Percentiles rank a stretch among this genome's conserved stretches.
Conservation (phyloP, 2,329 filamentous ascomycete genomes). For the Shiraia sp. region DNA sequence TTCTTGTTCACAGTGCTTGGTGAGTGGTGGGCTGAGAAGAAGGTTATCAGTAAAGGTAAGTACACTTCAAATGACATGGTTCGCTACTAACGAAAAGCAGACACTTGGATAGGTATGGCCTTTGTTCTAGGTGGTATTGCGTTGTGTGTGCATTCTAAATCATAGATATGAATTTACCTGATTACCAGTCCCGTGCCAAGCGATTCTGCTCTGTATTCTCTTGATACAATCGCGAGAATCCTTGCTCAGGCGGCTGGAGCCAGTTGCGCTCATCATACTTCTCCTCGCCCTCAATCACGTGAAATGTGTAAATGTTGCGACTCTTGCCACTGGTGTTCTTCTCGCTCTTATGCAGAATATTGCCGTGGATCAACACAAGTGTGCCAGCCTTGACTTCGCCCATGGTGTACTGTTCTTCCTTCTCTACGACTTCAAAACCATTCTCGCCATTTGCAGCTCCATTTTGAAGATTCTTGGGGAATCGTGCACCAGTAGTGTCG, state of each 20-base stretch:
- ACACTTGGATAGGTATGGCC: slow-evolving; percentile 81
- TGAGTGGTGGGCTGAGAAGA: slow-evolving; percentile 92
- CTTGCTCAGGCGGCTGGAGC: slow-evolving; percentile 81
- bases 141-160: slow-evolving; percentile 71
- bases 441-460: slow-evolving; percentile 38
- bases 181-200: slow-evolving; percentile 19
- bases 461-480: slow-evolving; percentile 56
- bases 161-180: slow-evolving; percentile 14
- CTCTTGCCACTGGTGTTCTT: slow-evolving; percentile 85
- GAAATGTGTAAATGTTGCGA: slow-evolving; percentile 95
- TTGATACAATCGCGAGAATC: slow-evolving; percentile 71
- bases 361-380: slow-evolving; percentile 92
- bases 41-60: slow-evolving; percentile 81
- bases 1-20: slow-evolving; percentile 96
- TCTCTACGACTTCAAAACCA: slow-evolving; percentile 30
- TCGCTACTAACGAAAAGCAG: slow-evolving; percentile 48
- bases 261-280: slow-evolving; percentile 88
- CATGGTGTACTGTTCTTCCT: slow-evolving; percentile 67
- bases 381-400: slow-evolving; percentile 90
- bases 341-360: slow-evolving; percentile 94
- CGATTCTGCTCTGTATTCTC: slow-evolving; percentile 9
- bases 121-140: slow-evolving; percentile 80
- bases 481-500: slow-evolving; percentile 66
- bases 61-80: slow-evolving; percentile 8
- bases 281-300: slow-evolving; percentile 84